Conservation (phyloP, 306 rosid species). For the Castanea crenata region DNA sequence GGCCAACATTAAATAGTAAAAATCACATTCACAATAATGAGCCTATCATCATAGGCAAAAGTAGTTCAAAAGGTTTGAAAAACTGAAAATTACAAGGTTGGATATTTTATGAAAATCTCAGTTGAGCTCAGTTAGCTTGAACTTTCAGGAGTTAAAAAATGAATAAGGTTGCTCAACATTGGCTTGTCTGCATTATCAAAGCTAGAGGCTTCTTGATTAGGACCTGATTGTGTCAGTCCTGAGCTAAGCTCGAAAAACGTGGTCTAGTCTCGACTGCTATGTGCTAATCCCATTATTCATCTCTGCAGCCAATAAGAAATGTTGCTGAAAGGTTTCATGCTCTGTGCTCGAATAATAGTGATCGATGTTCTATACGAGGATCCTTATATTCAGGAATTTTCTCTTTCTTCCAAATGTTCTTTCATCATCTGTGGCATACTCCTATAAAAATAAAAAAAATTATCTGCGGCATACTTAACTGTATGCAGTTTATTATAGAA, state of each 20-base stretch:
- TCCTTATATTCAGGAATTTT: conserved; percentile 88
- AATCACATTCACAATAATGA: no score
- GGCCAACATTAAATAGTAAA: no score
- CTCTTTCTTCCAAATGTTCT: not conserved
- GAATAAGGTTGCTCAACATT: not conserved
- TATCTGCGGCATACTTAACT: conserved; percentile 1
- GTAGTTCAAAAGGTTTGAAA: no score
- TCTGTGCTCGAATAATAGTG: conserved; percentile 94
- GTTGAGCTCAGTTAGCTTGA: not conserved
- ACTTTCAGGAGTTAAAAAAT: not conserved
- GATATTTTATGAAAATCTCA: no score
- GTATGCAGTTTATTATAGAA: not conserved
- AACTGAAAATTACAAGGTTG: no score
- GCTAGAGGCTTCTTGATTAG: not conserved
- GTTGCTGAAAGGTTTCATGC: conserved; percentile 87
- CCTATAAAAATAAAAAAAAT: no score
- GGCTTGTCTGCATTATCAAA: not conserved
- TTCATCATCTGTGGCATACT: conserved; percentile 5
- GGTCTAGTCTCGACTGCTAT: conserved; percentile 4
- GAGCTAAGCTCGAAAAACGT: conserved; percentile 4
- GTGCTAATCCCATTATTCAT: conserved; percentile 11
- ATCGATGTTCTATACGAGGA: conserved; percentile 79
- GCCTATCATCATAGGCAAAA: no score
- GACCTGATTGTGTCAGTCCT: not conserved
- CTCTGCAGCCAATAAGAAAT: conserved; percentile 90